Evolutionary conservation across 768 basidiomycete species (phyloP), one percentile per base, ranked within the genome.

Genomic region (Lentinula edodes): DNA sequence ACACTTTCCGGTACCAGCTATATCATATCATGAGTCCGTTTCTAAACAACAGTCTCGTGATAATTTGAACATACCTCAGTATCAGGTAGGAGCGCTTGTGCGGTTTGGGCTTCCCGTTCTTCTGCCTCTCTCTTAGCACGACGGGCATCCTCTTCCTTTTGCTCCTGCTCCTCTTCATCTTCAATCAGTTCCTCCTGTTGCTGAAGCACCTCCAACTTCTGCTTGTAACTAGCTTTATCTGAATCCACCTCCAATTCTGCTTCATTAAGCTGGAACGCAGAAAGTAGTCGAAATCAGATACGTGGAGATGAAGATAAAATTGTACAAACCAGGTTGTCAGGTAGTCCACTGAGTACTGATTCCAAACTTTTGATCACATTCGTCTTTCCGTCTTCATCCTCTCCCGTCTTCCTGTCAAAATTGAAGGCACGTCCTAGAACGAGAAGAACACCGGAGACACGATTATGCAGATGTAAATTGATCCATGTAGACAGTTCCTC

Each of bases 141-240:
- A 45, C 93, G 88, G n/a, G 93, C 90, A 70, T 91, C 87, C 72
- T 94, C 91, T 72, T 93, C 93, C 76, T 95, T 90, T 74, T 95
- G 89, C 64, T 99, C 97, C 74, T 99, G 97, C 72, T 98, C 97
- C 65, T 95, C 87, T 75, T 99, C 97, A 72, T 99, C 97, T 71
- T 99, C 95, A 71, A 99, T 99, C 63, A 99, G 92, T 73, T 99
- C 97, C 71, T 99, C 93, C 74, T 99, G 97, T 68, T 99, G 93
- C 68, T 97, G 93, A 71, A 99, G 77, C 28, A 99, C 96, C 64
- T 98, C 97, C 60, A 99, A 84, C 75, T 96, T 97, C 80, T 98
- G 93, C 79, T 97, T 96, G 83, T 97, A 98, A 68, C 88, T 93
- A 20, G 94, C 93, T 55, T 89, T 89, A 43, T 96, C 95, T 23